phyloP scores from a whole-genome alignment of 495 filamentous ascomycete genomes.

The Evernia prunastri region DNA sequence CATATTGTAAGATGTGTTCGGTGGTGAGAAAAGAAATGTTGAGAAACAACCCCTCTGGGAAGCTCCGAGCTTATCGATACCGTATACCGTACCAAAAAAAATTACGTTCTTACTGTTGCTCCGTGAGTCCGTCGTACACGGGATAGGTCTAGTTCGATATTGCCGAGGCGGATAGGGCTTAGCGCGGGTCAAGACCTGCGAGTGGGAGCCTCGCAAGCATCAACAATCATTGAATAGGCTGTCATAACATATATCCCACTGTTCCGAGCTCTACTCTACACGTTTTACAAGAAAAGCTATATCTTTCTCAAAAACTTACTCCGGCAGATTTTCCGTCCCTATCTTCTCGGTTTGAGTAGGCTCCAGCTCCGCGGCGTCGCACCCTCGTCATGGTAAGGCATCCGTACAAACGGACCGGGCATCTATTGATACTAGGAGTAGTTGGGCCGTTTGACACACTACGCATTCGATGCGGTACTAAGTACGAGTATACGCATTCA shows the following conservation, averaged over 20 bases:
- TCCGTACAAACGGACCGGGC: neutral
- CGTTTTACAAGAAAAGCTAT: neutral
- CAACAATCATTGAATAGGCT: neutral
- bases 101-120: too few relatives aligned
- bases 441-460: slow-evolving; percentile 89
- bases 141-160: too few relatives aligned
- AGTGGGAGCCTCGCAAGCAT: too few relatives aligned
- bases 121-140: too few relatives aligned
- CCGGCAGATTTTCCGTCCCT: too few relatives aligned
- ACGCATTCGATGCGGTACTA: slow-evolving; percentile 93
- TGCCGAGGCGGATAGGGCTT: neutral
- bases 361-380: neutral
- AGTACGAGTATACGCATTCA: slow-evolving; percentile 45
- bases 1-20: neutral
- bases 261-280: neutral
- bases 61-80: slow-evolving; percentile 2
- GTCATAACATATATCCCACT: neutral
- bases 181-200: neutral
- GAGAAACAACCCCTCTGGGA: neutral
- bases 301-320: neutral
- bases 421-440: slow-evolving; percentile 37
- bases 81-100: neutral
- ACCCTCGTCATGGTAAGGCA: slow-evolving; percentile 24
- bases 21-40: neutral
- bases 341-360: neutral